These are phyloP conservation scores for Phytopythium aichiense DNA, from an alignment of 352 stramenopile species.

Conservation along the genomic window DNA sequence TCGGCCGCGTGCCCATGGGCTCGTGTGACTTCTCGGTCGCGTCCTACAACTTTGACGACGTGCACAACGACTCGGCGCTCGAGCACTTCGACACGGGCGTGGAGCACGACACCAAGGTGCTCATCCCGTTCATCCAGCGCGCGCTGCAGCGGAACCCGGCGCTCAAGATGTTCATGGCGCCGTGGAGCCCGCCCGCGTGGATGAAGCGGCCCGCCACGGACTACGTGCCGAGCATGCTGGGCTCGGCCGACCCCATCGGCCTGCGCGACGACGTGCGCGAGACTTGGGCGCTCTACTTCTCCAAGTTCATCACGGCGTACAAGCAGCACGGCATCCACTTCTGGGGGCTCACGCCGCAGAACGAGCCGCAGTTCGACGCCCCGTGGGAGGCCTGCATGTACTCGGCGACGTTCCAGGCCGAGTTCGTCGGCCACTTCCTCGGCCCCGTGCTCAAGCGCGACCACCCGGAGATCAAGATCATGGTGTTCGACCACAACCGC, in stretches of 20 bases:
- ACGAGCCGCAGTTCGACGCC: slow-evolving; percentile 80
- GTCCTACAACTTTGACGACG: slow-evolving; percentile 89
- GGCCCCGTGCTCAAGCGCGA: slow-evolving; percentile 77
- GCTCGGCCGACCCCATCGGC: slow-evolving; percentile 46
- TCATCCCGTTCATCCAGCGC: slow-evolving; percentile 85
- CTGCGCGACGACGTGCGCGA: slow-evolving; percentile 45
- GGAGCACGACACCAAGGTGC: slow-evolving; percentile 63
- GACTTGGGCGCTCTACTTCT: slow-evolving; percentile 90
- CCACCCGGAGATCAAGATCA: slow-evolving; percentile 88
- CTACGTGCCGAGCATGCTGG: slow-evolving; percentile 60
- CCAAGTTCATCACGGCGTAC: slow-evolving; percentile 91
- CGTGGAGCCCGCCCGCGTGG: slow-evolving; percentile 88
- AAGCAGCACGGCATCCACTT: slow-evolving; percentile 77
- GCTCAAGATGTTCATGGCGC: slow-evolving; percentile 84
- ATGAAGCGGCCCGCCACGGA: slow-evolving; percentile 64
- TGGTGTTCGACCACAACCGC: slow-evolving; percentile 92
- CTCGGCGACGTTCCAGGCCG: slow-evolving; percentile 45
- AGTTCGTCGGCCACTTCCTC: slow-evolving; percentile 84
- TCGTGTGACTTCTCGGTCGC: slow-evolving; percentile 85
- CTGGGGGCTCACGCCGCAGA: slow-evolving; percentile 89
- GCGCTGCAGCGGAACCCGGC: slow-evolving; percentile 56
- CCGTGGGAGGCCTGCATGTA: slow-evolving; percentile 75
- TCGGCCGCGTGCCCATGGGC: slow-evolving; percentile 90
- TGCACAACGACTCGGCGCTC: slow-evolving; percentile 61
- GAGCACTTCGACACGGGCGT: slow-evolving; percentile 76